phyloP scores from a whole-genome alignment of 176 grass and related monocot genomes.

The Thalia dealbata region DNA sequence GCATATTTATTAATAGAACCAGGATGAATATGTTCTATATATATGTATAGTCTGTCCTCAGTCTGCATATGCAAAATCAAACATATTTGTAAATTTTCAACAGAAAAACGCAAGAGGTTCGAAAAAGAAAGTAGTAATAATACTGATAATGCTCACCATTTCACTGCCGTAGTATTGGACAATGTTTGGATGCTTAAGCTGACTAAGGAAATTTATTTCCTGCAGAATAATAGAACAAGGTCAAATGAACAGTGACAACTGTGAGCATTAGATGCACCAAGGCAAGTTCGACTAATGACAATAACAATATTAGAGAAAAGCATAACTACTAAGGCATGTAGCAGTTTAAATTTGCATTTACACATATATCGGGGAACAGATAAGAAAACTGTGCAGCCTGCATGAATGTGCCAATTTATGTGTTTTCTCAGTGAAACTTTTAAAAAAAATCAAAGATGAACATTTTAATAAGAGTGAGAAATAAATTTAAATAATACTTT shows the following conservation, averaged over 20 bases:
- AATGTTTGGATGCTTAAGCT: constrained; percentile 89
- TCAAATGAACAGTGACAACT: neutral
- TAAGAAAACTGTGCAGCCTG: neutral
- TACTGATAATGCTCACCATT: constrained; percentile 46
- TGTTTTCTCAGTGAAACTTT: neutral
- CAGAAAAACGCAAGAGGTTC: constrained; percentile 7
- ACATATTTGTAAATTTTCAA: neutral
- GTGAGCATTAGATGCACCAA: neutral
- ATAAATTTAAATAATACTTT: neutral
- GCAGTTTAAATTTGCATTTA: neutral
- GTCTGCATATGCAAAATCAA: constrained; percentile 26
- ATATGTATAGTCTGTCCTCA: constrained; percentile 91
- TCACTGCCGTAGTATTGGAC: constrained; percentile 99
- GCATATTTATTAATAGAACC: constrained; percentile 99
- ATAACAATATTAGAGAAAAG: neutral
- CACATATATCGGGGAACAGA: neutral
- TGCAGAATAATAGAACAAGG: constrained; percentile 30
- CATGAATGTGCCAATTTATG: neutral
- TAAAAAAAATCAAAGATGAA: neutral
- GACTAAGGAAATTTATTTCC: constrained; percentile 93
- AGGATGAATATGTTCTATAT: constrained; percentile 92
- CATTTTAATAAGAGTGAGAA: neutral
- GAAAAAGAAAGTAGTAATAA: neutral
- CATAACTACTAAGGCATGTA: neutral
- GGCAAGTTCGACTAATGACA: neutral